Percentiles rank a stretch among this genome's conserved stretches.
Evolutionary conservation across 106 monocot species (phyloP).

Genomic region (Dioscorea zingiberensis): DNA sequence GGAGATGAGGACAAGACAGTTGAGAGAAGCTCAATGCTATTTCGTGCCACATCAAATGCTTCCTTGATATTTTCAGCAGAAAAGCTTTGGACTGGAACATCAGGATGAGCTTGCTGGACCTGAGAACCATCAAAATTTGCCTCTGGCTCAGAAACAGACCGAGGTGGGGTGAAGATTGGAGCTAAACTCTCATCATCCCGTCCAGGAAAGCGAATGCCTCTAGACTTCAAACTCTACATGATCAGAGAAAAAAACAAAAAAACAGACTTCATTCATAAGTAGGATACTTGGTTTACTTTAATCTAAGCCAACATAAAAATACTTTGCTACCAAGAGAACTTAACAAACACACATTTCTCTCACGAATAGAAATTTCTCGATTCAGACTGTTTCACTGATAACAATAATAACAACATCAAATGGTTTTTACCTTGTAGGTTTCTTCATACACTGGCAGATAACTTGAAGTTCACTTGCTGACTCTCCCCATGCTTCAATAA

Average conservation of each 20-base stretch:
- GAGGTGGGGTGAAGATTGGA: constrained; percentile 89
- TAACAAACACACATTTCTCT: too few relatives aligned
- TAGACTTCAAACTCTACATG: constrained; percentile 86
- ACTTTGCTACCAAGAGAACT: too few relatives aligned
- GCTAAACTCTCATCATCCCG: constrained; percentile 92
- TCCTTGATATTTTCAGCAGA: constrained; percentile 79
- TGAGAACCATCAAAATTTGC: constrained; percentile 16
- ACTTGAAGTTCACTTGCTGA: constrained; percentile 66
- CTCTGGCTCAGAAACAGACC: constrained; percentile 60
- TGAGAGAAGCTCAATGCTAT: constrained; percentile 92
- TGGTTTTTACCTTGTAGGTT: constrained; percentile 78
- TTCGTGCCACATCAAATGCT: constrained; percentile 86
- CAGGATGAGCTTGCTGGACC: constrained; percentile 21
- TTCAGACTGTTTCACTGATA: too few relatives aligned
- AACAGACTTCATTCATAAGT: too few relatives aligned
- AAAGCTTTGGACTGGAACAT: constrained; percentile 38
- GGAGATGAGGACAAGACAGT: constrained; percentile 87
- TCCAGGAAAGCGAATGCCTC: constrained; percentile 88
- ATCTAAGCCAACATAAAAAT: too few relatives aligned
- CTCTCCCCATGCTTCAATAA: constrained; percentile 96
- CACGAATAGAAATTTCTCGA: too few relatives aligned
- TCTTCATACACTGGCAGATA: constrained; percentile 95
- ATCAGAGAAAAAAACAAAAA: neutral
- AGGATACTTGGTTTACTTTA: too few relatives aligned
- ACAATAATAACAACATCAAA: too few relatives aligned